phyloP scores from a whole-genome alignment of 2,329 filamentous ascomycete genomes.

The Eutypa lata region DNA sequence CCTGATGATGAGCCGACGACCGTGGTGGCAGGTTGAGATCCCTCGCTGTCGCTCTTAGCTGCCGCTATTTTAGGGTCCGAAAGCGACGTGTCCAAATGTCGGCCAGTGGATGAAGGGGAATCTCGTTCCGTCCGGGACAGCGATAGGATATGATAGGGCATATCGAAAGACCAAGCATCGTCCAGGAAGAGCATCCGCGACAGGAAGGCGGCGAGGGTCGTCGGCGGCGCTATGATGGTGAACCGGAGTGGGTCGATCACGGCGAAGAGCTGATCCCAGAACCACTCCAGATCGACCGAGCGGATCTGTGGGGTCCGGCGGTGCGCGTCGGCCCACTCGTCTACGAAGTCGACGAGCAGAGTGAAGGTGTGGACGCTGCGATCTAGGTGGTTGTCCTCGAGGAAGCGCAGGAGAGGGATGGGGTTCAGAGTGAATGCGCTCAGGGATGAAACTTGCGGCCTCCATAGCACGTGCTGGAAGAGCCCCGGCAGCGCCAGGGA shows the following conservation, averaged over 20 bases:
- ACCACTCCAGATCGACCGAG: slow-evolving; percentile 33
- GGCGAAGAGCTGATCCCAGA: slow-evolving; percentile 56
- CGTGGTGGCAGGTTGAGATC: slow-evolving; percentile 1
- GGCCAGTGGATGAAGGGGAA: neutral
- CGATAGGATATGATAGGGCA: slow-evolving; percentile 59
- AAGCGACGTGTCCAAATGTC: neutral
- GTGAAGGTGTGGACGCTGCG: slow-evolving; percentile 40
- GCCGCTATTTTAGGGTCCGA: slow-evolving; percentile 5
- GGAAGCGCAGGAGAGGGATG: slow-evolving; percentile 38
- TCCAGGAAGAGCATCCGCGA: slow-evolving; percentile 53
- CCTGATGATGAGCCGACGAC: neutral
- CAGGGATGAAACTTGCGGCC: slow-evolving; percentile 21
- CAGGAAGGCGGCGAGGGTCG: slow-evolving; percentile 59
- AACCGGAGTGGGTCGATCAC: slow-evolving; percentile 51
- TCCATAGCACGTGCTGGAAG: slow-evolving; percentile 53
- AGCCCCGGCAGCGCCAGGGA: slow-evolving; percentile 49
- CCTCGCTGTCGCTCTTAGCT: neutral
- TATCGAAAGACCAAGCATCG: slow-evolving; percentile 63
- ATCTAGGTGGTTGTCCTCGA: slow-evolving; percentile 33
- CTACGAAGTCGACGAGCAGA: slow-evolving; percentile 34
- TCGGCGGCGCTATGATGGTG: slow-evolving; percentile 59
- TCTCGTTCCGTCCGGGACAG: slow-evolving; percentile 31
- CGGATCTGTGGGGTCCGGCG: slow-evolving; percentile 30
- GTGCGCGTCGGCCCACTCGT: slow-evolving; percentile 24
- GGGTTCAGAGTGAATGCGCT: slow-evolving; percentile 25